Evolutionary conservation across 2,329 filamentous ascomycete genomes (phyloP), one percentile per base, ranked within the genome.

Genomic region (Shiraia sp.): DNA sequence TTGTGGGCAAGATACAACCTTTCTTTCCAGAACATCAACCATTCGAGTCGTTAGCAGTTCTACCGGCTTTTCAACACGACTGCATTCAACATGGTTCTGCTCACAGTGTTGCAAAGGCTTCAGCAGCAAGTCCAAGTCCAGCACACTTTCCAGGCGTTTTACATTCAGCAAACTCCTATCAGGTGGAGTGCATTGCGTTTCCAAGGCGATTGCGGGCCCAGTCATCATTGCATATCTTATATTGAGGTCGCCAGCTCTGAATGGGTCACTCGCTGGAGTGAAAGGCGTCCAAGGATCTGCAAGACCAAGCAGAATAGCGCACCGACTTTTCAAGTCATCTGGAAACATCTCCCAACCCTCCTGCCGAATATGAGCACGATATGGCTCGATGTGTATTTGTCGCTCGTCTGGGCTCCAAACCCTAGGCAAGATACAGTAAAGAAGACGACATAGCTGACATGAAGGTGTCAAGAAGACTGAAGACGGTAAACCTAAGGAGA

Each of bases 11-110:
- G 25, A 19, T 2, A 49, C 42, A 3, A 52, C 28, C 19, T 45
- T 37, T 8, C 36, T 34, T 6, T 34, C 9, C 15, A 38, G 5
- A 10, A 49, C 45, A 29, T 52, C 45, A 17, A 52, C 45, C 19
- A 52, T 39, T n/a, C 28, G 26, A 2, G 36, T 31, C 2, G 25
- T 39, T n/a, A 31, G n/a, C 13, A 39, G 17, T 16, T 39, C 36
- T 14, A 16, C 8, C 12, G 36, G 36, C 17, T 31, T 29, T 17
- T 7, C 17, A 5, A 22, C 32, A 10, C 2, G 12, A 23, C 32
- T 23, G 6, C 6, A 15, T 12, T 34, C 32, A 10, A 16, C 32
- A 13, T 34, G 32, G 17, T 34, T 22, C 6, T 12, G 12, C 16
- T 24, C 17, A 13, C 36, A 39, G 13, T 30, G 13, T 14, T 39